Evolutionary conservation across 345 rosid species (phyloP), one percentile per base, ranked within the genome.

Genomic region (Acer saccharum): DNA sequence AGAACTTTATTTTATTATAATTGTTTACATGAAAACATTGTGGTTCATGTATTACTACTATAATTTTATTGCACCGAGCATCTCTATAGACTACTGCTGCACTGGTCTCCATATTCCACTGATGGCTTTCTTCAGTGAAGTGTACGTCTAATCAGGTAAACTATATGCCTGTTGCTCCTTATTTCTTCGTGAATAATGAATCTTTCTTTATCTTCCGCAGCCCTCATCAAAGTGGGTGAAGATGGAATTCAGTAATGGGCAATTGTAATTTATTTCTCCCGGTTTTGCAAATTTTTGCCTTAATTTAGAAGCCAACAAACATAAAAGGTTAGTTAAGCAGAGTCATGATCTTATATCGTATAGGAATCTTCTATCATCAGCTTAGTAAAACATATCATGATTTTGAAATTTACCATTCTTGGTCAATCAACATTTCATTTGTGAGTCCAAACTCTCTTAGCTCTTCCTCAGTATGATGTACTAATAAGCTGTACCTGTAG

Each of bases 391-490:
- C 4, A 21, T 18, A 9, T 18, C 2, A 32, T n/a, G 32, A 6
- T 58, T 23, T 50, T 27, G 39, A 14, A 18, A 29, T 13, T 79
- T 85, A 90, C 92, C 94, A 88, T 78, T 88, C 88, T 66, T 90
- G 94, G 82, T 90, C 92, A 54, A 29, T 77, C 79, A 90, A 44
- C 94, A 90, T 88, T 54, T 90, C 89, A 9, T 87, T 87, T 48
- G 89, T 88, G 78, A 90, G 73, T 48, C 92, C 94, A 32, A 88
- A 83, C 60, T 86, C 46, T 61, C 84, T 79, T 12, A 90, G 82
- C 86, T 90, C 89, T 78, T 83, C 80, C 76, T 87, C 87, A 0
- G 62, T 76, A 68, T 87, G 94, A 76, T 86, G 90, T 77, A 83
- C 68, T 21, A 78, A 76, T 46, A 90, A 83, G 78, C 87, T 84